Evolutionary conservation across 306 rosid species (phyloP), one percentile per base, ranked within the genome.

Genomic region (Mimosa pudica): DNA sequence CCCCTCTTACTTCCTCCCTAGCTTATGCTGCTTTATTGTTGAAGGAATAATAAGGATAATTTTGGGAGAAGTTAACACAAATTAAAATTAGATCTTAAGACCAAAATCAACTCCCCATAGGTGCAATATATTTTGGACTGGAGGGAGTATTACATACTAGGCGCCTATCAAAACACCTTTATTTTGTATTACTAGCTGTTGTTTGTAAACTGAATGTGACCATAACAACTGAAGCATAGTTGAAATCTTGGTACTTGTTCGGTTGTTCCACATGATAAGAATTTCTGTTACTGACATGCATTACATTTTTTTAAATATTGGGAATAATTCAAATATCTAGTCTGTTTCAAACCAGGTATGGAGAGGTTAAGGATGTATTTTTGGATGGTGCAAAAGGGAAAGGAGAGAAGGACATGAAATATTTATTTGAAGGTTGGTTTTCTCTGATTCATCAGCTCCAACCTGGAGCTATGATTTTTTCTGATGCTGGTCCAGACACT

Each of bases 331-430:
- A 71, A 49, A 49, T 48, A 49, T 8, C 36, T 8, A 71, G 54
- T 80, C 55, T 70, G 55, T 80, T 78, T 57, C n/a, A 79, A 69
- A 84, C 24, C 85, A 94, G 98, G 84, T 92, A 92, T 54, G 97
- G 95, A 55, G 90, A 89, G 64, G 85, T 94, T 71, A 84, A 42
- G 75, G 88, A 94, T 74, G 81, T 92, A 33, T 94, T 80, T 76
- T 80, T 94, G 84, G 98, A 94, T 82, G 97, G 98, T 52, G 97
- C 98, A 6, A 94, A 91, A 77, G 98, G 92, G 52, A 86, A 87
- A 75, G 91, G 85, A 35, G 93, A 88, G 88, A 89, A 86, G 86
- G 89, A 89, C 81, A 89, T 92, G 93, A 68, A 89, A n/a, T 94
- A 94, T 85, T 81, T 87, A 60, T 94, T 86, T 83, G 84, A 83